Base-by-base conservation (phyloP, 2,329 filamentous ascomycete species). In the Hypoxylon sp. region DNA sequence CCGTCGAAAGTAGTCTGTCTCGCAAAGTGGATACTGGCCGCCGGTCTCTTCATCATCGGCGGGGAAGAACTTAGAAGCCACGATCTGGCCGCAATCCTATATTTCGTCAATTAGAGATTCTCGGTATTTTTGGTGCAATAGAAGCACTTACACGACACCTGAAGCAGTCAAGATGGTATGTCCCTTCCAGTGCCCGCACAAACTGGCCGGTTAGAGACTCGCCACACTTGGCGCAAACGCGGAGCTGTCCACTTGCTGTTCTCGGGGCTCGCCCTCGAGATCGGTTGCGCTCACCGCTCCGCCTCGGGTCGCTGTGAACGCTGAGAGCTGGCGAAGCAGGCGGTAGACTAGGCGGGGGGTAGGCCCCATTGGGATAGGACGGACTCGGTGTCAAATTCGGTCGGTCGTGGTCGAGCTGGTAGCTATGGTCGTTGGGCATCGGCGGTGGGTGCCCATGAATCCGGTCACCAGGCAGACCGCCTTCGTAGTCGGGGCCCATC, bases 21-120 rank as follows among this genome's bases (percentile, higher is more conserved):
- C 96, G 85, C 96, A 99, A 3, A 99, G 88, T 7, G 96, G 96
- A 79, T 98, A 98, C 80, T 98, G 96, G 20, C 87, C 91, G 63
- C 89, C 88, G 44, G 93, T 94, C 73, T 94, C 90, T 75, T 97
- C 94, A 74, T 97, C 93, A 73, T 97, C 95, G 6, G 97, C 93
- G 1, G 96, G 96, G 81, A 99, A 99, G 87, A 99, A 99, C 77
- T 99, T 99, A 58, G 95, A 98, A 46, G 96, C 96, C 40, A 99
- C 96, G 68, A 98, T 97, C 80, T 97, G 92, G 73, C 93, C 94
- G 78, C 96, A 99, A 80, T 99, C 96, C 95, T 98, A 79, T 50
- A 61, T 37, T 64, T 66, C 60, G 66, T 77, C 67, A 76, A 56
- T 58, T 62, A 58, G 11, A n/a, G 37, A 40, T 42, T 35, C 37